phyloP scores from a whole-genome alignment of 2,329 filamentous ascomycete genomes.

The Pseudogymnoascus pannorum region DNA sequence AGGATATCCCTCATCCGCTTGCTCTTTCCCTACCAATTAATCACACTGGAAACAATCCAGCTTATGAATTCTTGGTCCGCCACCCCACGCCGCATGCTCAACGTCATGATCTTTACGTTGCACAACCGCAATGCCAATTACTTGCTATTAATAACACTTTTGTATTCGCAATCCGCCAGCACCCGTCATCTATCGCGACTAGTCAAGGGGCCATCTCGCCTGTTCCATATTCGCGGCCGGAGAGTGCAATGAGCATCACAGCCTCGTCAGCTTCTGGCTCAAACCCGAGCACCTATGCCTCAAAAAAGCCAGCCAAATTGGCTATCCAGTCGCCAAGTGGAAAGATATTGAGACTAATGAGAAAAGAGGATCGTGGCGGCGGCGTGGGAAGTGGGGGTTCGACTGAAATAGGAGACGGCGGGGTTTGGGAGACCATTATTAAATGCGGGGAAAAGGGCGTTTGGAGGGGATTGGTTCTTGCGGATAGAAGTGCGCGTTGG shows the following conservation, averaged over 20 bases:
- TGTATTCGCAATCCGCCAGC: conserved; percentile 91
- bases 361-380: conserved; percentile 60
- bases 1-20: conserved; percentile 87
- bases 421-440: conserved; percentile 83
- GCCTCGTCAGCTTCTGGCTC: conserved; percentile 50
- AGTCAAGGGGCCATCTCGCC: conserved; percentile 35
- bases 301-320: conserved; percentile 85
- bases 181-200: conserved; percentile 57
- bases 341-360: conserved; percentile 83
- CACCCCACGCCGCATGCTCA: conserved; percentile 98
- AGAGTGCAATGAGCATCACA: conserved; percentile 59
- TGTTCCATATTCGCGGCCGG: conserved; percentile 53
- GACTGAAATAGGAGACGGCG: conserved; percentile 60
- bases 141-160: conserved; percentile 95
- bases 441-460: conserved; percentile 77
- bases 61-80: conserved; percentile 85
- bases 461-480: conserved; percentile 75
- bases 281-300: conserved; percentile 48
- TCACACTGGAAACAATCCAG: conserved; percentile 85
- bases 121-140: conserved; percentile 85
- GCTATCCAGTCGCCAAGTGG: conserved; percentile 91
- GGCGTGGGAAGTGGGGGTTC: conserved; percentile 31
- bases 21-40: conserved; percentile 85
- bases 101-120: conserved; percentile 91
- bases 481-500: conserved; percentile 78